Conservation (phyloP, 2,329 filamentous ascomycete genomes). For the Venturia oleaginea region DNA sequence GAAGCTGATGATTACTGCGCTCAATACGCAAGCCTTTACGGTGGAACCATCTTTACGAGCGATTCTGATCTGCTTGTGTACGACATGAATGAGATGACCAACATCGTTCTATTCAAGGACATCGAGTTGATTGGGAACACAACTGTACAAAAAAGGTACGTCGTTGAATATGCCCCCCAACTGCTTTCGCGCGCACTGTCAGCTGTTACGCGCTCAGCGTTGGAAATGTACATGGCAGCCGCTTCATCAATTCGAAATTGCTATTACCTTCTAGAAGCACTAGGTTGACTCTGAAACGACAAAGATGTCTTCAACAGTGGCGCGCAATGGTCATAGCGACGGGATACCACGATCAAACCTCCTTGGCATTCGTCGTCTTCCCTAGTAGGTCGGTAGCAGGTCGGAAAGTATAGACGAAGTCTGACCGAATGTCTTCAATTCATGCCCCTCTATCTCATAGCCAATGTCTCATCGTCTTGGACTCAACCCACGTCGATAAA, state of each 20-base stretch:
- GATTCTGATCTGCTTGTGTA: slow-evolving; percentile 15
- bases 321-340: too few relatives aligned
- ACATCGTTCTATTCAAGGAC: slow-evolving; percentile 11
- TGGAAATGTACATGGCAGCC: background rate
- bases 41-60: slow-evolving; percentile 9
- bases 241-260: background rate
- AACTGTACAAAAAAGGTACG: background rate
- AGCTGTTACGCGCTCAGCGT: background rate
- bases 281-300: too few relatives aligned
- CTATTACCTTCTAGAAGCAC: too few relatives aligned
- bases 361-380: too few relatives aligned
- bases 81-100: slow-evolving; percentile 1
- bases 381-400: too few relatives aligned
- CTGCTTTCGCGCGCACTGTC: background rate
- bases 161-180: background rate
- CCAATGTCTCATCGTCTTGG: too few relatives aligned
- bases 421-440: too few relatives aligned
- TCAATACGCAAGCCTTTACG: background rate
- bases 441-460: too few relatives aligned
- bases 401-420: too few relatives aligned
- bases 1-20: slow-evolving; percentile 14
- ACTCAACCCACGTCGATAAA: too few relatives aligned
- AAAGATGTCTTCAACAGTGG: too few relatives aligned
- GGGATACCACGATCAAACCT: too few relatives aligned
- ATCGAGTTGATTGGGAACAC: background rate